Evolutionary conservation across 2,329 filamentous ascomycete species (phyloP).

Genomic region (Phialocephala subalpina): DNA sequence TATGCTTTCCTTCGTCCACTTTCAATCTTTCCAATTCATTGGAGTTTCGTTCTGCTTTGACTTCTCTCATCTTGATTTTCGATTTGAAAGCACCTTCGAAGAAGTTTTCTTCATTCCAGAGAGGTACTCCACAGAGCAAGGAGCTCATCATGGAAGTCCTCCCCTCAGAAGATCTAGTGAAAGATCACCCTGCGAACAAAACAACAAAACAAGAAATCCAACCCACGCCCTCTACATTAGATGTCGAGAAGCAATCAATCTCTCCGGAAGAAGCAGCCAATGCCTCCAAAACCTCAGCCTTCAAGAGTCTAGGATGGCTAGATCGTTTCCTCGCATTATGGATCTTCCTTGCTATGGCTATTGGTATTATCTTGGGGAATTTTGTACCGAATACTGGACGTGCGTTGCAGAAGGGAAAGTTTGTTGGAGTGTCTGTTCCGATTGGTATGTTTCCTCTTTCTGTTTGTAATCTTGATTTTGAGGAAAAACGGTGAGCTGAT

Average conservation of each 20-base stretch:
- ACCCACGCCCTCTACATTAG: background rate
- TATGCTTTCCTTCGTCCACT: background rate
- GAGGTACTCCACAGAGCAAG: background rate
- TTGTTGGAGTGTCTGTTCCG: conserved; percentile 69
- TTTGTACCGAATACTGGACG: conserved; percentile 63
- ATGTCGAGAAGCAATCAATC: background rate
- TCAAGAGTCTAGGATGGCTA: conserved; percentile 51
- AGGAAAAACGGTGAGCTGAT: background rate
- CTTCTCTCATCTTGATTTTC: background rate
- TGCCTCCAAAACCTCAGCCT: conserved; percentile 33
- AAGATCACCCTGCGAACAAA: background rate
- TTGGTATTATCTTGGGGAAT: conserved; percentile 71
- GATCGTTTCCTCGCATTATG: conserved; percentile 61
- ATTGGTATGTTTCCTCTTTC: conserved; percentile 56
- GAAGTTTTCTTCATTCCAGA: background rate
- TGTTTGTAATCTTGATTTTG: background rate
- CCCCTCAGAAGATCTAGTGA: background rate
- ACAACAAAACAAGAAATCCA: background rate
- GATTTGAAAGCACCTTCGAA: background rate
- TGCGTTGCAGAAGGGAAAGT: conserved; percentile 65
- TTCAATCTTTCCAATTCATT: background rate
- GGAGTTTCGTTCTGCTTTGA: background rate
- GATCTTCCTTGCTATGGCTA: conserved; percentile 72
- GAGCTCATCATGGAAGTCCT: background rate
- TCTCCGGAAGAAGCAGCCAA: background rate